These are phyloP conservation scores for Dioscorea cayenensis DNA, from an alignment of 116 monocot species.

Conservation along the genomic window DNA sequence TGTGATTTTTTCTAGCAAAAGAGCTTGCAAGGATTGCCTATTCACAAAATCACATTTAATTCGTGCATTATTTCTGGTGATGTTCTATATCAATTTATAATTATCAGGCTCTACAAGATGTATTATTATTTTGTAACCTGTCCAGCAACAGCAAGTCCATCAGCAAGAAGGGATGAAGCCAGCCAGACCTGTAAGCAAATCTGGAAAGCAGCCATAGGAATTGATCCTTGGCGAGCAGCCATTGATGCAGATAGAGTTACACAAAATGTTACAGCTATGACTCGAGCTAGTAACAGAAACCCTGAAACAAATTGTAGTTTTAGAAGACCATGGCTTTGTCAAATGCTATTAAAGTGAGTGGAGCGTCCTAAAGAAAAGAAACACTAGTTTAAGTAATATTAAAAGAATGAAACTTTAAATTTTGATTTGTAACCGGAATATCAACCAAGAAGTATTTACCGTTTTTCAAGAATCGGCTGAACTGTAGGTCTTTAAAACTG, in stretches of 20 bases:
- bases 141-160: conserved; percentile 95
- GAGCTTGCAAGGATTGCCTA: conserved; percentile 76
- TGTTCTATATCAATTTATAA: no score
- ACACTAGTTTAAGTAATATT: no score
- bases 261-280: conserved; percentile 86
- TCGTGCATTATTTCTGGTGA: no score
- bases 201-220: conserved; percentile 93
- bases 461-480: conserved; percentile 77
- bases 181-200: conserved; percentile 95
- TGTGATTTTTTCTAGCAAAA: conserved; percentile 53
- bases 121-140: conserved; percentile 39
- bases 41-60: no score
- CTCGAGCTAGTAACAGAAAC: conserved; percentile 68
- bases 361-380: no score
- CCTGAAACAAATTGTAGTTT: conserved; percentile 33
- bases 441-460: conserved; percentile 27
- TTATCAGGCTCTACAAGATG: not conserved
- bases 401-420: no score
- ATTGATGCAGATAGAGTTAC: conserved; percentile 87
- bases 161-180: conserved; percentile 85
- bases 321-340: not conserved
- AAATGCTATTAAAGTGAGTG: not conserved
- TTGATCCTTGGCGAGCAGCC: conserved; percentile 74
- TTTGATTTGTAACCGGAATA: not conserved
- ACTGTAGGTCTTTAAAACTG: conserved; percentile 68